Conservation (phyloP, 129 eudicot genomes). For the Ambrosia trifida region DNA sequence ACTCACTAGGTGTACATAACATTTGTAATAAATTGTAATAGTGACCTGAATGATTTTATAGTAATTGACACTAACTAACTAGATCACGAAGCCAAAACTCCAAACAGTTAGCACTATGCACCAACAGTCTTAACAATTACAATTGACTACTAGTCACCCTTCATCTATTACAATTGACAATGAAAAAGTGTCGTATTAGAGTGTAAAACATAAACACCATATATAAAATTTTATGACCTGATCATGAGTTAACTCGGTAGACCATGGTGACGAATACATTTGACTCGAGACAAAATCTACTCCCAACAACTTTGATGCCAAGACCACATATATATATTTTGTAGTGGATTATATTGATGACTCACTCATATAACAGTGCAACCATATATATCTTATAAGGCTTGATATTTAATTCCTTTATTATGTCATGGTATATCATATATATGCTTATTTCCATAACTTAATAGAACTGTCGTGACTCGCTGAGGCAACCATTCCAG, state of each 20-base stretch:
- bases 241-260: conserved; percentile 19
- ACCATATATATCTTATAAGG: conserved; percentile 1
- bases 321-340: conserved; percentile 26
- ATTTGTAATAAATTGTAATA: no score
- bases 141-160: no score
- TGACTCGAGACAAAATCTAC: conserved; percentile 17
- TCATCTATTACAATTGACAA: no score
- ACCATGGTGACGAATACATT: conserved; percentile 16
- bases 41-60: no score
- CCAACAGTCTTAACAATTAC: no score
- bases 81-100: no score
- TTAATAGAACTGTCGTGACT: conserved; percentile 89
- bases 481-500: conserved; percentile 93
- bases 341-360: conserved; percentile 8
- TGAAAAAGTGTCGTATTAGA: no score
- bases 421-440: neutral
- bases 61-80: no score
- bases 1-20: no score
- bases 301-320: conserved; percentile 19
- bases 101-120: no score
- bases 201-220: neutral
- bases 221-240: neutral
- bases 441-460: conserved; percentile 71
- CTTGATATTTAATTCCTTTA: neutral
- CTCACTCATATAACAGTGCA: conserved; percentile 1